Base-by-base conservation (phyloP, 345 rosid species). In the Eucalyptus viminalis region DNA sequence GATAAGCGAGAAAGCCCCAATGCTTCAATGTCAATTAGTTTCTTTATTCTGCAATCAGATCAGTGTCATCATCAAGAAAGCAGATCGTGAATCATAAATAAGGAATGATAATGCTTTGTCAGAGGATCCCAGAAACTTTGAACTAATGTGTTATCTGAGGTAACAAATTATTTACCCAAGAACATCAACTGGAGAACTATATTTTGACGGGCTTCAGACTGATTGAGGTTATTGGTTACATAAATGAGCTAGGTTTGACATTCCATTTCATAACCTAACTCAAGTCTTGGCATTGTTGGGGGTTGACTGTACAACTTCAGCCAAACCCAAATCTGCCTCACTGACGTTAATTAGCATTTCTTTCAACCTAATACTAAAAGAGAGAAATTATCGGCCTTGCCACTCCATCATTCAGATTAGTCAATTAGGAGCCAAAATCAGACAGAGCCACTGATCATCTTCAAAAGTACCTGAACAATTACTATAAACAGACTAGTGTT, bases 11-110 rank as follows among this genome's bases (percentile, higher is more conserved):
- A 94, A 90, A 95, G 96, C 44, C 98, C 98, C 89, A 97, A 60
- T 27, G 97, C 97, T 90, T 96, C 97, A 7, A 95, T 93, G 88
- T 96, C 98, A 4, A 97, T 94, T 76, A 97, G 91, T 94, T 96
- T 96, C 92, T 97, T 96, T 87, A 97, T 90, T 91, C 99, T 97
- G 92, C 86, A 91, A 62, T 44, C 31, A 65, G 50, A 27, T 49
- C 43, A 53, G 24, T 15, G 12, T 58, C 49, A 27, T 31, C 34
- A 58, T 40, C 14, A 31, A 83, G 56, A 60, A 88, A 53, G 87
- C 47, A 40, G 47, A 16, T 21, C 5, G 1, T 40, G 47, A 76
- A 76, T 76, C 85, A 76, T 76, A 76, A 21, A 40, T 11, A 21
- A 40, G 29, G 47, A 37, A 40, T 22, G 15, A 76, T 11, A 21